Evolutionary conservation across 148 eudicot genomes (phyloP).

Genomic region (Chenopodium berlandieri): DNA sequence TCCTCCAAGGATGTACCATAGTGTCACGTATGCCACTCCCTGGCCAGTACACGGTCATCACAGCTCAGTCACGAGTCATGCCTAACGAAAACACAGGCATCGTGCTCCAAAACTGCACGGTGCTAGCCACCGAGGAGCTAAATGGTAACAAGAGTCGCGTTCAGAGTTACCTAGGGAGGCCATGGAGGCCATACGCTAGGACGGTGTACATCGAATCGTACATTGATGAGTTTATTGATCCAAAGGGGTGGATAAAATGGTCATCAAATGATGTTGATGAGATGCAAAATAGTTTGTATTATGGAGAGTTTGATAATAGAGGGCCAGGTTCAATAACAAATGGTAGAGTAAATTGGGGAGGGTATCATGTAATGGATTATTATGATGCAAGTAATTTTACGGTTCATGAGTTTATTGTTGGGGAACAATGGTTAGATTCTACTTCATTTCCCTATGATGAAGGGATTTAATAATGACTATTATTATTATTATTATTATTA

Average conservation of each 20-base stretch:
- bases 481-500: too few species aligned
- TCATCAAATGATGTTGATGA: slow-evolving; percentile 25
- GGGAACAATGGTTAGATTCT: slow-evolving; percentile 84
- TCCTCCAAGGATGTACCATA: slow-evolving; percentile 75
- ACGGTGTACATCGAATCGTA: slow-evolving; percentile 68
- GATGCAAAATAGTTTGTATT: slow-evolving; percentile 55
- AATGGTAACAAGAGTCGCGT: slow-evolving; percentile 30
- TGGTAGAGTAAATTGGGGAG: slow-evolving; percentile 65
- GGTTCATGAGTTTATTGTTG: slow-evolving; percentile 68
- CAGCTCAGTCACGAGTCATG: slow-evolving; percentile 73
- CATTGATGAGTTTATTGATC: slow-evolving; percentile 63
- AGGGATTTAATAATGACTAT: slow-evolving; percentile 39
- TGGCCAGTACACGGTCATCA: slow-evolving; percentile 71
- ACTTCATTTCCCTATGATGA: slow-evolving; percentile 92
- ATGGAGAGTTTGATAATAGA: slow-evolving; percentile 68
- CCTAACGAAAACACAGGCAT: slow-evolving; percentile 72
- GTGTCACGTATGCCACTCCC: slow-evolving; percentile 68
- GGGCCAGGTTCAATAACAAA: slow-evolving; percentile 61
- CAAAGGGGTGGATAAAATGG: slow-evolving; percentile 64
- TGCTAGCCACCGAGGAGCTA: slow-evolving; percentile 57
- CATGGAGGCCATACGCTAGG: slow-evolving; percentile 70
- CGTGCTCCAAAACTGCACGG: slow-evolving; percentile 72
- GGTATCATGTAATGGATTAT: slow-evolving; percentile 73
- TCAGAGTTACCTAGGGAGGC: slow-evolving; percentile 76
- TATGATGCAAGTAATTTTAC: slow-evolving; percentile 75